Conservation (phyloP, 208 protist genomes). For the Endotrypanum monterogeii region DNA sequence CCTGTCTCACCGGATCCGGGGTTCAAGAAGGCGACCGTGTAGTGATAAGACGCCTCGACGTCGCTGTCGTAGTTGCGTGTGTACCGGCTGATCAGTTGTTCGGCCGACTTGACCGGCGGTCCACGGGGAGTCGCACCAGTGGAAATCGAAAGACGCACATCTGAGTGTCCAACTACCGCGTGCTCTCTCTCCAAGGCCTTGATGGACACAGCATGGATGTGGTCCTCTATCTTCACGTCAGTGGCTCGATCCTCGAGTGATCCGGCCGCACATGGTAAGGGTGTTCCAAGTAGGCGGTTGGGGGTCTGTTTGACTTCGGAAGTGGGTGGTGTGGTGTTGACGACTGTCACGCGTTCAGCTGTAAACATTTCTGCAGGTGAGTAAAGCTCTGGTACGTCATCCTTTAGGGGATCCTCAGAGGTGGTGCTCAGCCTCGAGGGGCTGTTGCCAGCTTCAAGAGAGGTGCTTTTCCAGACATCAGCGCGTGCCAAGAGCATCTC, state of each 20-base stretch:
- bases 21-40: conserved; percentile 77
- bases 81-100: conserved; percentile 20
- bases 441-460: background rate
- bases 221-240: conserved; percentile 23
- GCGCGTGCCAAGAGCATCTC: background rate
- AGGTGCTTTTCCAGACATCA: background rate
- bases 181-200: conserved; percentile 6
- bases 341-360: conserved; percentile 1
- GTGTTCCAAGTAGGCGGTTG: background rate
- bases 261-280: background rate
- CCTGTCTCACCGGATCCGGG: conserved; percentile 56
- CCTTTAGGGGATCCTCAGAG: conserved; percentile 9
- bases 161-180: conserved; percentile 1
- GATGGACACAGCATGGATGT: conserved; percentile 2
- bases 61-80: conserved; percentile 19
- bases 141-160: background rate
- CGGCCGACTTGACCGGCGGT: background rate
- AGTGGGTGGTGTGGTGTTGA: conserved; percentile 4
- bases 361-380: conserved; percentile 17
- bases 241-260: background rate
- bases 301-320: background rate
- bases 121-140: background rate
- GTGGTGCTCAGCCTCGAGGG: conserved; percentile 14
- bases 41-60: conserved; percentile 38
- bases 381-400: conserved; percentile 4